phyloP scores from a whole-genome alignment of 495 filamentous ascomycete genomes.

The Penicillium coprophilum region DNA sequence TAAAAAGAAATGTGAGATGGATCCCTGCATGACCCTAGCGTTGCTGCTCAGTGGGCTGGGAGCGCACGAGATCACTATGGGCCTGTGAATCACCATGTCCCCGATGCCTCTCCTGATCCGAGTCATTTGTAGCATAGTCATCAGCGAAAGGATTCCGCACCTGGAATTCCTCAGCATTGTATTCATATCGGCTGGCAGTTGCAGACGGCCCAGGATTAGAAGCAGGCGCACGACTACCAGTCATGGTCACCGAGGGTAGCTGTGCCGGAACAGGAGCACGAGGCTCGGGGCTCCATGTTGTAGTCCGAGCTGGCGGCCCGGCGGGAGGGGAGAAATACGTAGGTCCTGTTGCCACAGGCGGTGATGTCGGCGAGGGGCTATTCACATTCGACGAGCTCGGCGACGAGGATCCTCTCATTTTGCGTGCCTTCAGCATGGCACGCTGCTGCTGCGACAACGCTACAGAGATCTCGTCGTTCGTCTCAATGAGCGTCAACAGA shows the following conservation, averaged over 20 bases:
- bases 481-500: slow-evolving; percentile 88
- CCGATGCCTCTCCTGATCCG: slow-evolving; percentile 16
- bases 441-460: slow-evolving; percentile 78
- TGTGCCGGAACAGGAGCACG: slow-evolving; percentile 8
- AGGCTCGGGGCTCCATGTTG: slow-evolving; percentile 6
- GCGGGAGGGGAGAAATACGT: slow-evolving; percentile 8
- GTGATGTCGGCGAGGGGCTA: slow-evolving; percentile 20
- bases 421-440: slow-evolving; percentile 71
- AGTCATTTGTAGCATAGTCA: slow-evolving; percentile 27
- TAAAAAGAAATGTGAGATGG: background rate
- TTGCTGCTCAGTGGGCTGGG: slow-evolving; percentile 20
- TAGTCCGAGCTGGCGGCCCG: background rate
- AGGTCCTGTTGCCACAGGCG: slow-evolving; percentile 18
- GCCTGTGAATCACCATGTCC: background rate
- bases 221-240: slow-evolving; percentile 13
- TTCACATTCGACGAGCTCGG: slow-evolving; percentile 21
- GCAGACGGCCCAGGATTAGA: background rate
- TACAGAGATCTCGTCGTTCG: slow-evolving; percentile 81
- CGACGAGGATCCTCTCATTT: slow-evolving; percentile 28
- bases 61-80: slow-evolving; percentile 9
- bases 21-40: slow-evolving; percentile 3
- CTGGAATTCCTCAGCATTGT: slow-evolving; percentile 45
- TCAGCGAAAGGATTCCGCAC: slow-evolving; percentile 51
- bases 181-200: slow-evolving; percentile 31
- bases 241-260: slow-evolving; percentile 13